These are phyloP conservation scores for Xylariaceae sp. DNA, from an alignment of 2,329 filamentous ascomycete genomes.

Conservation along the genomic window DNA sequence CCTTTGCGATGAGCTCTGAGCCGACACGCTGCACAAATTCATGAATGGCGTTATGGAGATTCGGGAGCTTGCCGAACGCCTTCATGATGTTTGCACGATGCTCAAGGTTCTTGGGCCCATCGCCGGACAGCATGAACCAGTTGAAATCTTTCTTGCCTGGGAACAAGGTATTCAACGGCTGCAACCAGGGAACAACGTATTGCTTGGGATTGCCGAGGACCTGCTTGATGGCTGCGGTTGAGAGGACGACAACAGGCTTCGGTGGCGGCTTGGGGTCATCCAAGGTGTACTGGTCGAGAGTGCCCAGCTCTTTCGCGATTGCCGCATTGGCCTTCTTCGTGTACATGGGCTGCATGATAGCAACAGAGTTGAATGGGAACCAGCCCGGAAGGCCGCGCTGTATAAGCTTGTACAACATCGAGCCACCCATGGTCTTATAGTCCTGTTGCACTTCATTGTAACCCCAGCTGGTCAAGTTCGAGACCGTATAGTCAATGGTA, in stretches of 20 bases:
- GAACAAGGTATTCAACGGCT: slow-evolving; percentile 43
- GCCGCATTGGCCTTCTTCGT: slow-evolving; percentile 49
- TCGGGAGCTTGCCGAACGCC: slow-evolving; percentile 45
- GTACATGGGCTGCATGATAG: slow-evolving; percentile 55
- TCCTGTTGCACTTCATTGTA: slow-evolving; percentile 50
- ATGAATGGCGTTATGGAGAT: slow-evolving; percentile 41
- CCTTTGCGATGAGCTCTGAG: slow-evolving; percentile 49
- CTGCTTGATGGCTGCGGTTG: slow-evolving; percentile 41
- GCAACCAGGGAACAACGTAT: slow-evolving; percentile 46
- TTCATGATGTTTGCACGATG: slow-evolving; percentile 43
- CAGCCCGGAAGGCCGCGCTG: slow-evolving; percentile 53
- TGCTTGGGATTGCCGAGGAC: slow-evolving; percentile 42
- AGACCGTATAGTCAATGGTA: slow-evolving; percentile 55
- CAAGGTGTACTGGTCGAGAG: slow-evolving; percentile 43
- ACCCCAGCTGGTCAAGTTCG: slow-evolving; percentile 52
- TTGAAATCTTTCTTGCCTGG: slow-evolving; percentile 46
- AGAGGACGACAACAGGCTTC: slow-evolving; percentile 40
- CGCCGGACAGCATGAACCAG: slow-evolving; percentile 50
- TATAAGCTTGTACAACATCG: slow-evolving; percentile 55
- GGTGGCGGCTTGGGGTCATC: slow-evolving; percentile 47
- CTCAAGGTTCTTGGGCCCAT: slow-evolving; percentile 41
- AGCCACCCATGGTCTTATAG: slow-evolving; percentile 49
- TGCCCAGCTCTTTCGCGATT: slow-evolving; percentile 49
- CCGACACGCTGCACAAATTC: slow-evolving; percentile 45
- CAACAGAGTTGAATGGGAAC: slow-evolving; percentile 52